Conservation (phyloP, 805 yeast species). For the Scheffersomyces ergatensis region DNA sequence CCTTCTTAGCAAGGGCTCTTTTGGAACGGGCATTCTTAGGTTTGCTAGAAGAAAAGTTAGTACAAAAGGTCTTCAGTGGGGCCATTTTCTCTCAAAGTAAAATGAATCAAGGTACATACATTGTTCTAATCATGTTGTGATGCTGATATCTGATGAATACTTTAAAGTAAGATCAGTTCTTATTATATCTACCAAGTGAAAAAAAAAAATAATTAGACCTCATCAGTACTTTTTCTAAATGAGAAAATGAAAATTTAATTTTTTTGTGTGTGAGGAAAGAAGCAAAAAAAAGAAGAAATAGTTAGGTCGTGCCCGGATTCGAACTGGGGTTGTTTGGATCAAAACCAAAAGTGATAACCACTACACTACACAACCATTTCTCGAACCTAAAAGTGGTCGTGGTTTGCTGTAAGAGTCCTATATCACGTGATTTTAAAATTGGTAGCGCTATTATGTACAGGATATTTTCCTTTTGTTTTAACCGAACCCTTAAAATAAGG, state of each 20-base stretch:
- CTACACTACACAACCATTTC: slow-evolving; percentile 48
- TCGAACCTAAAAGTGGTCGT: neutral
- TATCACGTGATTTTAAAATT: neutral
- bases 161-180: too few species aligned
- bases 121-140: slow-evolving; percentile 39
- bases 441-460: too few species aligned
- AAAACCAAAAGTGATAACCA: slow-evolving; percentile 82
- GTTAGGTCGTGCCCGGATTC: slow-evolving; percentile 69
- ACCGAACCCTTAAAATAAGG: too few species aligned
- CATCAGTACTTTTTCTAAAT: too few species aligned
- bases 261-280: too few species aligned
- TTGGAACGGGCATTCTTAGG: slow-evolving; percentile 96
- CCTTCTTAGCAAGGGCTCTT: slow-evolving; percentile 87
- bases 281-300: slow-evolving; percentile 1
- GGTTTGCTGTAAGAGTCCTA: neutral
- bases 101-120: slow-evolving; percentile 31
- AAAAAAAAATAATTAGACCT: neutral
- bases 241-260: neutral
- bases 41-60: slow-evolving; percentile 43
- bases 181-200: too few species aligned
- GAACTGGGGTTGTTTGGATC: slow-evolving; percentile 84
- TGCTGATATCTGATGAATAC: too few species aligned
- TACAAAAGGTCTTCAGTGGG: too few species aligned
- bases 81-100: too few species aligned
- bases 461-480: too few species aligned